Percentiles rank a stretch among this genome's conserved stretches.
These are phyloP conservation scores for Apiospora rasikravindrae DNA, from an alignment of 2,329 filamentous ascomycete species.

Conservation along the genomic window DNA sequence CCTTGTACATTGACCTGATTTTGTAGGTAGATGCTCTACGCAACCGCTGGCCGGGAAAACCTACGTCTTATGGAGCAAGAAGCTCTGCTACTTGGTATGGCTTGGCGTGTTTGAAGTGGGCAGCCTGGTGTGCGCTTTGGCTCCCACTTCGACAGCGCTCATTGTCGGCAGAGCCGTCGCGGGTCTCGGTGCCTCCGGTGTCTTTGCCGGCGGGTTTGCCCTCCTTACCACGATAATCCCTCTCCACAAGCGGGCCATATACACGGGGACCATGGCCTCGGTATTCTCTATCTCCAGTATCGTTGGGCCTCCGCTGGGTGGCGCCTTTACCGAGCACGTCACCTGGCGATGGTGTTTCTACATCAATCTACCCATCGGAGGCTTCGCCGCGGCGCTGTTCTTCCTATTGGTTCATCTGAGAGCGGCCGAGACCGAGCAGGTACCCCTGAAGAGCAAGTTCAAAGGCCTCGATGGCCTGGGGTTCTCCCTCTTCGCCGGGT, in stretches of 20 bases:
- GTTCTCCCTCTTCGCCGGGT: conserved; percentile 53
- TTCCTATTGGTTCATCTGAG: conserved; percentile 54
- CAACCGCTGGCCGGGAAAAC: conserved; percentile 4
- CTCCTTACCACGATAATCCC: not conserved
- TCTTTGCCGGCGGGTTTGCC: not conserved
- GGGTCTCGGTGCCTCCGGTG: not conserved
- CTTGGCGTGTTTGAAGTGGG: not conserved
- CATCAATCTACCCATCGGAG: conserved; percentile 22
- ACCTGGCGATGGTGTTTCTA: conserved; percentile 30
- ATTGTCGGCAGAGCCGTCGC: not conserved
- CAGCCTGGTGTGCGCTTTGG: not conserved
- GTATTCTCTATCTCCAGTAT: conserved; percentile 25
- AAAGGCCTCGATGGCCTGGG: conserved; percentile 54
- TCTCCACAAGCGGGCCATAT: not conserved
- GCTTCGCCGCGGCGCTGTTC: conserved; percentile 46
- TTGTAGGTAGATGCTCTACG: too few species aligned
- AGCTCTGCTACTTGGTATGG: not conserved
- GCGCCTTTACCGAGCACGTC: conserved; percentile 22
- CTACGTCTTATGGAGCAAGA: not conserved
- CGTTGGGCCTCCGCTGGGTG: conserved; percentile 24
- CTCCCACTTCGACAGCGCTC: not conserved
- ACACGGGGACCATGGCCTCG: not conserved
- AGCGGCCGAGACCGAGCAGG: conserved; percentile 42
- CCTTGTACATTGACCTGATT: too few species aligned
- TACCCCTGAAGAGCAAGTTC: conserved; percentile 40